Evolutionary conservation across 169 alveolate species (phyloP).

Genomic region (Babesia bigemina): DNA sequence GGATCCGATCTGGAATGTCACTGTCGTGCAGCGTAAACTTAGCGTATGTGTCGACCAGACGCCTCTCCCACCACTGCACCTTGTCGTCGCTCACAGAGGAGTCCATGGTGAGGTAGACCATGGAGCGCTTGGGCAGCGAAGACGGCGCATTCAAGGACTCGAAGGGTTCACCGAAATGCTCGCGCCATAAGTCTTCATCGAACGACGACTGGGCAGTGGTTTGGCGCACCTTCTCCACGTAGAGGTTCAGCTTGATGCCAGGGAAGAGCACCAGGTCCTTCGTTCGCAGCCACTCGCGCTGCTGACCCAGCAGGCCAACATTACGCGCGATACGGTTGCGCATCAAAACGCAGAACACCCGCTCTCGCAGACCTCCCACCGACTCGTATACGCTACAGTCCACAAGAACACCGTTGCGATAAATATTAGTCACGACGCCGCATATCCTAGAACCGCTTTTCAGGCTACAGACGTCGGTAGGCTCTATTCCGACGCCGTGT

Average conservation of each 20-base stretch:
- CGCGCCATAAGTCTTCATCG: slow-evolving; percentile 67
- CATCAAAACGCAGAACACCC: slow-evolving; percentile 58
- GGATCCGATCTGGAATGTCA: not conserved
- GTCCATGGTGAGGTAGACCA: slow-evolving; percentile 70
- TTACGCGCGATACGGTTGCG: slow-evolving; percentile 63
- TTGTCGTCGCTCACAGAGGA: slow-evolving; percentile 70
- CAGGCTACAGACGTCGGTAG: slow-evolving; percentile 19
- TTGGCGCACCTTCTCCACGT: slow-evolving; percentile 59
- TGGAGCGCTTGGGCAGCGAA: slow-evolving; percentile 12
- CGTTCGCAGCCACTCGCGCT: slow-evolving; percentile 55
- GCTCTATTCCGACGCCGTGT: not conserved
- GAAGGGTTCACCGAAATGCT: slow-evolving; percentile 50
- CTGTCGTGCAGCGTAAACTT: slow-evolving; percentile 21
- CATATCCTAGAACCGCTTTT: slow-evolving; percentile 54
- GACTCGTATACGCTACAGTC: slow-evolving; percentile 55
- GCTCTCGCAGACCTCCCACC: slow-evolving; percentile 38
- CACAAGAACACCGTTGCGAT: slow-evolving; percentile 59
- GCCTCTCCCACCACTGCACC: slow-evolving; percentile 69
- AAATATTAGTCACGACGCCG: slow-evolving; percentile 52
- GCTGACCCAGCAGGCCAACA: slow-evolving; percentile 60
- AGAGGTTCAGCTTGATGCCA: slow-evolving; percentile 56
- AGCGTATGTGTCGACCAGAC: slow-evolving; percentile 31
- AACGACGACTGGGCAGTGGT: slow-evolving; percentile 56
- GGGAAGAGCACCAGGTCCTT: slow-evolving; percentile 62
- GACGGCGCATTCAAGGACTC: slow-evolving; percentile 3